Conservation (phyloP, 148 eudicot genomes). For the Fagopyrum homotropicum region DNA sequence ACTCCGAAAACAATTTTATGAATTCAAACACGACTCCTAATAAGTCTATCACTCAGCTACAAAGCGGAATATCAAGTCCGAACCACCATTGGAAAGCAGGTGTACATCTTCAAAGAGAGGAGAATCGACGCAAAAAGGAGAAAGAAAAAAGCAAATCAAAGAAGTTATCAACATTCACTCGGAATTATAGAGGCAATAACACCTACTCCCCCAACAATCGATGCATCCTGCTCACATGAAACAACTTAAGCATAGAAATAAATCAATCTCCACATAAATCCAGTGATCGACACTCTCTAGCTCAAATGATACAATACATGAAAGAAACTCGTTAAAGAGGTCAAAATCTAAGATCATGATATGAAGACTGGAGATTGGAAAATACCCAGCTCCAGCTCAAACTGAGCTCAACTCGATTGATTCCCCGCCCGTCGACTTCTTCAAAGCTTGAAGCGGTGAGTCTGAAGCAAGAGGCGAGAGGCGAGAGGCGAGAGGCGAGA, state of each 20-base stretch:
- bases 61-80: too few species aligned
- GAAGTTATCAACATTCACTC: slow-evolving; percentile 3
- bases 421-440: background rate
- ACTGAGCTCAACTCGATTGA: background rate
- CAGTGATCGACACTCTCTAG: background rate
- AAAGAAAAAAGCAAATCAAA: background rate
- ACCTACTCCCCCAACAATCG: background rate
- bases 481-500: slow-evolving; percentile 9
- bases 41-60: too few species aligned
- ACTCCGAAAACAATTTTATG: background rate
- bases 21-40: background rate
- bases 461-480: slow-evolving; percentile 11
- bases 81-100: slow-evolving; percentile 3
- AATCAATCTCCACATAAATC: background rate
- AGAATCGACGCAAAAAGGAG: background rate
- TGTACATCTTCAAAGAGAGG: background rate
- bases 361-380: background rate
- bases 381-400: background rate
- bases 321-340: background rate
- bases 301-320: background rate
- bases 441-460: slow-evolving; percentile 9
- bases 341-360: background rate
- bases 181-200: background rate
- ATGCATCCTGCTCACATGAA: background rate
- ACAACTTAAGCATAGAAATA: background rate